Evolutionary conservation across 768 basidiomycete genomes (phyloP), one percentile per base, ranked within the genome.

Genomic region (Leccinellum rugosiceps): DNA sequence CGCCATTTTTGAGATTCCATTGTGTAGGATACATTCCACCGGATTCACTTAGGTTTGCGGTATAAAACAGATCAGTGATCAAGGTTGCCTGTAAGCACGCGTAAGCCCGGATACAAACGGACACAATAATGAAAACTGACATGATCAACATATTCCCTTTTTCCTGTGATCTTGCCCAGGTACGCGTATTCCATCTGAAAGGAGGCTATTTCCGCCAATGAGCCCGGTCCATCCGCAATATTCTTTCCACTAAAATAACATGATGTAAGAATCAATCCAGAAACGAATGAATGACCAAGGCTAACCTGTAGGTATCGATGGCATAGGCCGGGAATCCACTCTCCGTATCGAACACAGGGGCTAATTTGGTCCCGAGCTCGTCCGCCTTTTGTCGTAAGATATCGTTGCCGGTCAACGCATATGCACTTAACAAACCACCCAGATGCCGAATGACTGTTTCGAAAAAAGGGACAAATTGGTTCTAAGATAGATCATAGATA

Each of bases 381-480:
- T 91, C 83, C 0, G 94, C 91, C 32, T 85, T 83, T 8, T 76
- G 69, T 23, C 94, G 79, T 46, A 91, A 80, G 9, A 88, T 67
- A 2, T 76, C 69, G 52, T 93, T 79, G 1, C 80, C 76, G 0
- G 89, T 83, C 7, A 97, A 75, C 3, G 92, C 86, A 68, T 94
- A 87, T 0, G 89, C 92, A 2, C 88, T 87, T 4, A 95, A 79
- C 6, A 95, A 72, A 3, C 94, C 94, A 3, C 94, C 94, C 2
- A 97, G 84, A 63, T 95, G 88, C 19, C 94, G 84, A 60, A 96
- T 96, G 28, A 87, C 83, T 0, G 92, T 94, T 75, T 95, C 89
- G 61, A 90, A 91, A 65, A 86, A 89, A 1, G 85, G 85, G 1
- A 71, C 70, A 13, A 15, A 68, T 74, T 50, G 61, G 72, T 61